Evolutionary conservation across 176 grass and related monocot species (phyloP).

Genomic region (Aegilops tauschii): DNA sequence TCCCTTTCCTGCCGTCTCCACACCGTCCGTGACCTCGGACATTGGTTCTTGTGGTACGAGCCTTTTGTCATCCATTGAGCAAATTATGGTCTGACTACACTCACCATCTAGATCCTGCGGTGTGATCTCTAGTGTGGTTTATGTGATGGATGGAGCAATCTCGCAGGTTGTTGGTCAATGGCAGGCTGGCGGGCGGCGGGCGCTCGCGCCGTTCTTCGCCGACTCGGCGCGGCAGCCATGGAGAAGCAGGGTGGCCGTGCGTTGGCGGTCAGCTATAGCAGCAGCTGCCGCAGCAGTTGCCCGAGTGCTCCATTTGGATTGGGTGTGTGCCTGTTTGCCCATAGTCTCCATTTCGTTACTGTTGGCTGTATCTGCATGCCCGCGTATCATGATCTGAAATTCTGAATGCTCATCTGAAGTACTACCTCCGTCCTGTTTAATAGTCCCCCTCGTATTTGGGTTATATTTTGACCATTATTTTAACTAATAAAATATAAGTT

Average conservation of each 20-base stretch:
- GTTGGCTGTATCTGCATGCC: neutral
- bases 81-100: neutral
- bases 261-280: neutral
- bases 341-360: neutral
- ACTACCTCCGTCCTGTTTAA: too few relatives aligned
- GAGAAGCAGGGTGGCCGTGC: neutral
- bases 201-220: slow-evolving; percentile 22
- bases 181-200: slow-evolving; percentile 5
- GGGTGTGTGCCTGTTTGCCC: neutral
- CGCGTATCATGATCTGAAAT: neutral
- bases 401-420: neutral
- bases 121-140: neutral
- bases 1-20: too few relatives aligned
- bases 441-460: too few relatives aligned
- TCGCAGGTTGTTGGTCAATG: slow-evolving; percentile 21
- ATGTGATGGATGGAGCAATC: neutral
- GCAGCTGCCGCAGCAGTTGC: neutral
- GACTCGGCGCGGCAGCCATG: neutral
- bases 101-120: neutral
- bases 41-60: neutral
- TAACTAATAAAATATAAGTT: too few relatives aligned
- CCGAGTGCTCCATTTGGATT: slow-evolving; percentile 15
- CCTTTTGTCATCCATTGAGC: neutral
- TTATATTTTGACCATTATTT: too few relatives aligned
- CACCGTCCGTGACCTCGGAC: neutral